These are phyloP conservation scores for Epichloe bromicola DNA, from an alignment of 2,329 filamentous ascomycete species.

Conservation along the genomic window DNA sequence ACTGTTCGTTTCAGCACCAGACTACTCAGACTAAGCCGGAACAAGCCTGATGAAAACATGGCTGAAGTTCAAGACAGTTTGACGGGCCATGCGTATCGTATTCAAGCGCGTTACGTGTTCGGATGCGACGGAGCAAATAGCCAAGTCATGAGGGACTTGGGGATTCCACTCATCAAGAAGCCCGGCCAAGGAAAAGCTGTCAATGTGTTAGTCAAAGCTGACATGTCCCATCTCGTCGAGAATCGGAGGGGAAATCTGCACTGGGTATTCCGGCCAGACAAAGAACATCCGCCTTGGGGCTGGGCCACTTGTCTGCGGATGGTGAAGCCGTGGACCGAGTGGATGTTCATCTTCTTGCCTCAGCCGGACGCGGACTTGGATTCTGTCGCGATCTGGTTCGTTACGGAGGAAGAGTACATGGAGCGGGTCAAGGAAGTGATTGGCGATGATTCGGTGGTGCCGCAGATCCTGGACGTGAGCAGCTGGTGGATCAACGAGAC, in stretches of 20 bases:
- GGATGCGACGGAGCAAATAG: constrained; percentile 37
- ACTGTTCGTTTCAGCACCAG: constrained; percentile 23
- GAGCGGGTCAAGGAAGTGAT: constrained; percentile 35
- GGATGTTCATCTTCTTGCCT: constrained; percentile 44
- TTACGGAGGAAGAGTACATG: constrained; percentile 33
- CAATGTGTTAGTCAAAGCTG: constrained; percentile 30
- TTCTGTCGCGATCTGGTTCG: constrained; percentile 13
- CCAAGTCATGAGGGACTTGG: constrained; percentile 23
- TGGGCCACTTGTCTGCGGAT: constrained; percentile 40
- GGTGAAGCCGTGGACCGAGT: constrained; percentile 52
- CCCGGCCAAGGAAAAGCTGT: constrained; percentile 24
- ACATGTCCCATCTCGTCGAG: constrained; percentile 35
- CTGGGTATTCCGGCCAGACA: constrained; percentile 43
- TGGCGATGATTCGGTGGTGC: constrained; percentile 37
- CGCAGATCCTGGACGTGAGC: constrained; percentile 37
- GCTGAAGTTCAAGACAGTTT: constrained; percentile 23
- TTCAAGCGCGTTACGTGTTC: constrained; percentile 40
- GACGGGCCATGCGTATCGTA: constrained; percentile 23
- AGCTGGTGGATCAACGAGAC: constrained; percentile 51
- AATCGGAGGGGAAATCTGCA: constrained; percentile 45
- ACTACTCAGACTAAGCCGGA: constrained; percentile 17
- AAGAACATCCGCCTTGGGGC: constrained; percentile 35
- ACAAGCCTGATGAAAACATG: constrained; percentile 14
- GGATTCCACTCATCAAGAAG: constrained; percentile 29
- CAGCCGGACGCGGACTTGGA: constrained; percentile 22